These are phyloP conservation scores for Raphanus sativus DNA, from an alignment of 345 rosid species.

Conservation along the genomic window DNA sequence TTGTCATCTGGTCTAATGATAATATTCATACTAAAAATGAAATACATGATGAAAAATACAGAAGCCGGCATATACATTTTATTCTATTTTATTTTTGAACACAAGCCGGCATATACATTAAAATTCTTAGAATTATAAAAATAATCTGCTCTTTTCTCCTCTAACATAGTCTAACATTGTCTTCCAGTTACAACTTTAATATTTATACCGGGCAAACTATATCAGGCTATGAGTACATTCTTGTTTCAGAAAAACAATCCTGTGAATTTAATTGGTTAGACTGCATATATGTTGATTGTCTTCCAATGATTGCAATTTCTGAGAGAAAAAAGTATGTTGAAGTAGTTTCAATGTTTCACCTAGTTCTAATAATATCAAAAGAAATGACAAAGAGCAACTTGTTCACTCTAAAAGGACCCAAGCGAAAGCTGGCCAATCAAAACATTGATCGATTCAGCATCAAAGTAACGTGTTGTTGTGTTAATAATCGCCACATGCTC, in stretches of 20 bases:
- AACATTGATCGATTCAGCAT: constrained; percentile 1
- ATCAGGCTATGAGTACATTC: background rate
- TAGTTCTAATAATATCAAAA: background rate
- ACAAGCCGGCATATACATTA: too few species aligned
- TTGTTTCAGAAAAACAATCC: background rate
- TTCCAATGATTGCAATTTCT: constrained; percentile 19
- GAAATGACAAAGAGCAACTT: constrained; percentile 28
- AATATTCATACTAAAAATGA: background rate
- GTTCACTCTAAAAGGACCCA: constrained; percentile 27
- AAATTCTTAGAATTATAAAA: background rate
- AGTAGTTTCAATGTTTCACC: background rate
- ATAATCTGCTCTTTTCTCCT: background rate
- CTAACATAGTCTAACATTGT: background rate
- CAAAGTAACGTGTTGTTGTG: constrained; percentile 27
- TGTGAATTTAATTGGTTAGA: background rate
- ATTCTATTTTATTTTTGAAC: too few species aligned
- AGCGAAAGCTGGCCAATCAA: constrained; percentile 1
- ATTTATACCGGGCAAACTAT: background rate
- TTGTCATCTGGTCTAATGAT: background rate
- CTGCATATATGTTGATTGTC: background rate
- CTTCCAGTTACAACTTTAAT: background rate
- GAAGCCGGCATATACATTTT: background rate
- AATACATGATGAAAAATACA: background rate
- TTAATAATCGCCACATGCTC: constrained; percentile 12
- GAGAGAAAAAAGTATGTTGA: background rate